These are phyloP conservation scores for Deakozyma indianensis DNA, from an alignment of 805 yeast species.

Conservation along the genomic window DNA sequence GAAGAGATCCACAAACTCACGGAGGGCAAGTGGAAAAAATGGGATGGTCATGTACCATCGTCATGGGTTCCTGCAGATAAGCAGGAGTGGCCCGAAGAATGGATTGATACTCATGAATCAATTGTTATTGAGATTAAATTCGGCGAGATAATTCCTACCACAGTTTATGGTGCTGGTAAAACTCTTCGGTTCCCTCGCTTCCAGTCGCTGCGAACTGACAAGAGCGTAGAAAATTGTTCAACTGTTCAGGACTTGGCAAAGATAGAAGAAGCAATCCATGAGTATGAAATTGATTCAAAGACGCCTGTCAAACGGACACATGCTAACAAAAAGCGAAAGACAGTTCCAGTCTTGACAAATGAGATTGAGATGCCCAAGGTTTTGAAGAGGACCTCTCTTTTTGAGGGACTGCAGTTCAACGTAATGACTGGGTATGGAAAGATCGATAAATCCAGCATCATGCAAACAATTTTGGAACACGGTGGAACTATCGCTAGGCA, in stretches of 20 bases:
- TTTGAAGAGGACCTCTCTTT: conserved; percentile 8
- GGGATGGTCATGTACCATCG: conserved; percentile 28
- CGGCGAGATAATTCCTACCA: conserved; percentile 44
- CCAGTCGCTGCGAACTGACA: conserved; percentile 52
- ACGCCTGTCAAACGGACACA: conserved; percentile 20
- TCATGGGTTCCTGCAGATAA: conserved; percentile 8
- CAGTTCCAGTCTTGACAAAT: background rate
- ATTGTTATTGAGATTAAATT: conserved; percentile 76
- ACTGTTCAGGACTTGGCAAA: conserved; percentile 37
- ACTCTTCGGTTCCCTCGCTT: conserved; percentile 72
- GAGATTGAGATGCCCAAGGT: background rate
- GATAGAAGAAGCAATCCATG: conserved; percentile 17
- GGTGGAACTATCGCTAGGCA: conserved; percentile 18
- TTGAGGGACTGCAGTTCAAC: conserved; percentile 11
- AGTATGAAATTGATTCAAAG: conserved; percentile 10
- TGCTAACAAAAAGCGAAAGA: conserved; percentile 12
- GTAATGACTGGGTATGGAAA: conserved; percentile 16
- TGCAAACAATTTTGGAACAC: conserved; percentile 10
- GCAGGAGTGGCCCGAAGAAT: conserved; percentile 41
- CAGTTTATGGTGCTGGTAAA: conserved; percentile 45
- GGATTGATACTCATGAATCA: conserved; percentile 72
- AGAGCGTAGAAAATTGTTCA: conserved; percentile 39
- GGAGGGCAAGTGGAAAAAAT: conserved; percentile 44
- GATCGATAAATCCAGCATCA: conserved; percentile 12
- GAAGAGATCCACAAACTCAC: conserved; percentile 43